Conservation (phyloP, 768 basidiomycete species). For the Auricularia sp. region DNA sequence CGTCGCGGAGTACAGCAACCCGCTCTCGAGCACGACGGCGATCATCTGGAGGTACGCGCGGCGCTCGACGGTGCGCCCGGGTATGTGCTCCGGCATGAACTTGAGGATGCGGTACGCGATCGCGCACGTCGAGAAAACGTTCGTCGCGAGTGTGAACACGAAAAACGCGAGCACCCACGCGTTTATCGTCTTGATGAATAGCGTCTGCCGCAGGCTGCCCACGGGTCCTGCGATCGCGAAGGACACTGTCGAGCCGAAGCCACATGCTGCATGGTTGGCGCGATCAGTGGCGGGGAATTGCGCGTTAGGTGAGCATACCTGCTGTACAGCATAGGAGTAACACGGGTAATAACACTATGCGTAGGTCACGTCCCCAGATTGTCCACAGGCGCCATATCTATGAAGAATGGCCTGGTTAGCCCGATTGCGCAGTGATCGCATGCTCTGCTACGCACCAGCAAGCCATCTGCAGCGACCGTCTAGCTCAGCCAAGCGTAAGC, state of each 20-base stretch:
- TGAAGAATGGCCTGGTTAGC: not conserved
- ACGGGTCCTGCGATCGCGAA: conserved; percentile 19
- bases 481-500: not conserved
- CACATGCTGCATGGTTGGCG: conserved; percentile 12
- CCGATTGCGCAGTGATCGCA: not conserved
- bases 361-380: conserved; percentile 16
- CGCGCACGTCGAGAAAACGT: conserved; percentile 26
- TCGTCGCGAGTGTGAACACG: conserved; percentile 26
- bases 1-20: conserved; percentile 27
- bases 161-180: conserved; percentile 32
- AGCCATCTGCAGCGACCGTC: not conserved
- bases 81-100: conserved; percentile 12
- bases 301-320: conserved; percentile 12
- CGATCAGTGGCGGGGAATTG: too few species aligned
- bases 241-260: conserved; percentile 23
- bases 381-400: not conserved
- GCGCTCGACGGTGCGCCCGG: conserved; percentile 19
- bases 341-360: conserved; percentile 18
- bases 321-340: conserved; percentile 22
- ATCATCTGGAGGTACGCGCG: conserved; percentile 11
- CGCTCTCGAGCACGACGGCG: conserved; percentile 28
- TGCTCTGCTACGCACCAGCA: not conserved
- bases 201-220: conserved; percentile 14
- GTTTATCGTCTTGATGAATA: conserved; percentile 25
- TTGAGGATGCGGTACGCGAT: conserved; percentile 26